A percentile compares a stretch with the other conserved stretches of the same genome.
Conservation (phyloP, 2,329 filamentous ascomycete species). For the Fusarium neocosmosporiellum region DNA sequence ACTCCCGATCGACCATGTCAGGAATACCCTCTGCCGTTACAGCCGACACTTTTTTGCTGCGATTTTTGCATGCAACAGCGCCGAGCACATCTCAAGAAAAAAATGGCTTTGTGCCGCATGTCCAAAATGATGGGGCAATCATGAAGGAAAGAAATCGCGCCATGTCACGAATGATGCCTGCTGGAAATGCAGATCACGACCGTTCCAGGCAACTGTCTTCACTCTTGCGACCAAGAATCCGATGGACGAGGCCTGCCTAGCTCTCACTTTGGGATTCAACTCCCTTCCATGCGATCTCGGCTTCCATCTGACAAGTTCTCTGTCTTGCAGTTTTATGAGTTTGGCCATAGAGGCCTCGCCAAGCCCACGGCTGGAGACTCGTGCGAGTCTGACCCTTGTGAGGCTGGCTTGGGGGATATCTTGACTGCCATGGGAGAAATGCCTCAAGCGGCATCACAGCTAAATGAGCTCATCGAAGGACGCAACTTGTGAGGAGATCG, state of each 20-base stretch:
- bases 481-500: background rate
- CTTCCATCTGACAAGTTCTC: background rate
- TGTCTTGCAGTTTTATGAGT: background rate
- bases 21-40: background rate
- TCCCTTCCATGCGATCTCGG: background rate
- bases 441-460: constrained; percentile 2
- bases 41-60: background rate
- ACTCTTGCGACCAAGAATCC: background rate
- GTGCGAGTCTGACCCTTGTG: background rate
- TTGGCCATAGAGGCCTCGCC: constrained; percentile 1
- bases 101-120: background rate
- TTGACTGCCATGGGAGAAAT: background rate
- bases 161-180: constrained; percentile 4
- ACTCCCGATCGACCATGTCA: constrained; percentile 13
- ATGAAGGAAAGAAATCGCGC: constrained; percentile 11
- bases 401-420: background rate
- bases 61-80: background rate
- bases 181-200: constrained; percentile 3
- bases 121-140: constrained; percentile 4
- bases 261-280: background rate
- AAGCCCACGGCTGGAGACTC: background rate
- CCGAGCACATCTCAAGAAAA: background rate
- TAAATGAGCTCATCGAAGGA: constrained; percentile 1
- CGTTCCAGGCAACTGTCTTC: background rate
- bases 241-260: background rate